Base-by-base conservation (phyloP, 345 rosid genomes). In the Brassica nigra region DNA sequence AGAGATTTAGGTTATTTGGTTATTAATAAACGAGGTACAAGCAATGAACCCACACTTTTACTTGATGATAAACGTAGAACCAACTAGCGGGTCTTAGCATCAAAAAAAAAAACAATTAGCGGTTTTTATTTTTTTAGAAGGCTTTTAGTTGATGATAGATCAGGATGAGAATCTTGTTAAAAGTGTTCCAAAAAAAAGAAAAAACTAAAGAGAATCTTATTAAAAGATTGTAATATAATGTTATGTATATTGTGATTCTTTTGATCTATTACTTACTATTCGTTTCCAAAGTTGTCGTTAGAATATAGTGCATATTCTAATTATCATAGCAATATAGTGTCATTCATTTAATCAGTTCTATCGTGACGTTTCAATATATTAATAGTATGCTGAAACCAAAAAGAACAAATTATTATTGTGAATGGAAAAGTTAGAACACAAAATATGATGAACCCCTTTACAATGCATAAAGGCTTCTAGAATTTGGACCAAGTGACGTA, bases 401-500 rank as follows among this genome's bases (percentile, higher is more conserved):
- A 4, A 47, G 4, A 42, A 47, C 58, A 52, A 52, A 52, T 52
- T 52, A 52, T 15, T 52, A n/a, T 20, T 20, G 23, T 52, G 54
- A 55, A 8, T 33, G 69, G 39, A 34, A 61, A 61, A 62, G 0
- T 20, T 44, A 23, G 1, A n/a, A 33, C 33, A 44, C 12, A 44
- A 76, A 62, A 52, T 62, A n/a, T 70, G 70, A 70, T 61, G 37
- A 31, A 12, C 10, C 3, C 62, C 74, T 14, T n/a, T 49, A 34
- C 30, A 62, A 10, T 2, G 30, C 71, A 63, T 64, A 36, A 52
- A 20, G 15, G 63, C 62, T 78, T 78, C 73, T 72, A 73, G 82
- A 78, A 66, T 31, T 66, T 73, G 52, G 67, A 71, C 77, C 52
- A 71, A 64, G 18, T 30, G 61, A 71, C 20, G 44, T 72, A 72